Base-by-base conservation (phyloP, 495 filamentous ascomycete genomes). In the Penicillium bovifimosum region DNA sequence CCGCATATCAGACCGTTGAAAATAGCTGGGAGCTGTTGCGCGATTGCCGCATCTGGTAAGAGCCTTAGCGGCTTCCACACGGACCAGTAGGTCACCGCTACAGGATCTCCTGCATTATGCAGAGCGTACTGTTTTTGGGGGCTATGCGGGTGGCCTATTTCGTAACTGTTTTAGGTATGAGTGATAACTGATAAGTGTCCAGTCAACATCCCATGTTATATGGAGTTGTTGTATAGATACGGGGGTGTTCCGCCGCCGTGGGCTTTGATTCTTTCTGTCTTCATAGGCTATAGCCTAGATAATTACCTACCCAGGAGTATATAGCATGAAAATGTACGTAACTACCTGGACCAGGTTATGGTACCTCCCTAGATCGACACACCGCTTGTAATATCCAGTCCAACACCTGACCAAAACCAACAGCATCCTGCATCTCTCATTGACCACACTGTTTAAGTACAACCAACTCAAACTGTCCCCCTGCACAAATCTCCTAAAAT, bases 51-150 rank as follows among this genome's bases (percentile, higher is more conserved):
- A 29, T 17, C 24, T 8, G 24, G 47, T 27, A 41, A 27, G 24
- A 41, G 31, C 24, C 31, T 13, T 41, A 33, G 40, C 41, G 50
- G n/a, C n/a, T 29, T 35, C 36, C 41, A 18, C 20, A n/a, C n/a
- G n/a, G n/a, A n/a, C n/a, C n/a, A n/a, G n/a, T 33, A 45, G 31
- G 31, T 9, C 20, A 45, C 50, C 44, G 28, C 45, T 47, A 47
- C 28, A 47, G 52, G 45, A 39, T 55, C 43, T 45, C 52, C 56
- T 52, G 57, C 53, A 53, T 48, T 48, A 48, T 55, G 57, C 45
- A 56, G 11, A 50, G 51, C 41, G 49, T 42, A 43, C 48, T 50
- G 49, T 60, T 53, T 53, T 60, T 53, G 52, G 38, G 43, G 32
- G 20, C 20, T 39, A 59, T 59, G 56, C 56, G 49, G 39, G 47